Base-by-base conservation (phyloP, 1,284 basidiomycete genomes). In the Papiliotrema laurentii region DNA sequence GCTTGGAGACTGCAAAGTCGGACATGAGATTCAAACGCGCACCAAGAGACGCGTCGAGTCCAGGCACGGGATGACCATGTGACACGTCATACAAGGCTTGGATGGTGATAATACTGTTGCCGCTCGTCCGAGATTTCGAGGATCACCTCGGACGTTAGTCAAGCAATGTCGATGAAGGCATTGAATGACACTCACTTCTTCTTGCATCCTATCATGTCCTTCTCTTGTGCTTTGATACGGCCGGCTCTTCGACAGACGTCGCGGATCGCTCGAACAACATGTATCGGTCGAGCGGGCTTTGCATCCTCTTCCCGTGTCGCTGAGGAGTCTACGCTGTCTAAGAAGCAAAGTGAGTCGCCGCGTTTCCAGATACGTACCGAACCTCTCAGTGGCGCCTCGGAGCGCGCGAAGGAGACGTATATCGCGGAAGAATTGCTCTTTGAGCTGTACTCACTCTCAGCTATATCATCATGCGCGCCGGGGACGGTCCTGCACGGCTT, bases 401-500 rank as follows among this genome's bases (percentile, higher is more conserved):
- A n/a, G n/a, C n/a, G n/a, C n/a, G n/a, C n/a, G n/a, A n/a, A n/a
- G n/a, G n/a, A n/a, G n/a, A n/a, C n/a, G n/a, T n/a, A n/a, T n/a
- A n/a, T n/a, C n/a, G n/a, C n/a, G n/a, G n/a, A n/a, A n/a, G n/a
- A n/a, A n/a, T n/a, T n/a, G n/a, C n/a, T n/a, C n/a, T n/a, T n/a
- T n/a, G n/a, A n/a, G n/a, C n/a, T n/a, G n/a, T n/a, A n/a, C n/a
- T n/a, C n/a, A n/a, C 5, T 19, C 39, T n/a, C 54, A 66, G 66
- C 51, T 30, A 42, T 59, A 25, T 71, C 69, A 27, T 63, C 82
- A n/a, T 87, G 85, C 69, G 66, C 78, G 27, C 72, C 82, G 22
- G 83, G 86, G 49, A 89, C 88, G 5, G 73, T 87, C 2, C 75
- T 97, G 31, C 77, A 77, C 9, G 90, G 90, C 2, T 70, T 91